Percentiles rank a stretch among this genome's conserved stretches.
Conservation (phyloP, 805 yeast species). For the Wickerhamomyces bisporus region DNA sequence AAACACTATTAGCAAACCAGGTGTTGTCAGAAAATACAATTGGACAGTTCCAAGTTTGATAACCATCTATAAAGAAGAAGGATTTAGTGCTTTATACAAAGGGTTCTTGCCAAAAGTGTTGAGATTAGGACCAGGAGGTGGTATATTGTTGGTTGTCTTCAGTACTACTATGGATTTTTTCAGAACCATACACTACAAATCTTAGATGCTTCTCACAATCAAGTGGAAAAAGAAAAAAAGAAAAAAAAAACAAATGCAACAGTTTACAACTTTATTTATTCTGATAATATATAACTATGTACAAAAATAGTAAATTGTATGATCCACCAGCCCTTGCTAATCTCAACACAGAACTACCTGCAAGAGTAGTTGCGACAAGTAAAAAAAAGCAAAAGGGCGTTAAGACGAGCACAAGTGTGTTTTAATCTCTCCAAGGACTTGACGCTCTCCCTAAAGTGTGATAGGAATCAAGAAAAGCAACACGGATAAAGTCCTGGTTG, state of each 20-base stretch:
- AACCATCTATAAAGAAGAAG: conserved; percentile 83
- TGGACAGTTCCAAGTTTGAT: conserved; percentile 85
- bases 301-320: conserved; percentile 34
- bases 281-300: conserved; percentile 1
- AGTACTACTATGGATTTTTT: conserved; percentile 93
- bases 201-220: too few relatives aligned
- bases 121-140: conserved; percentile 99
- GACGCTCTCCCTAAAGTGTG: conserved; percentile 49
- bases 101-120: conserved; percentile 96
- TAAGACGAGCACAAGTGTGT: conserved; percentile 50
- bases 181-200: conserved; percentile 37
- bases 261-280: neutral
- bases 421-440: conserved; percentile 64
- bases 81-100: conserved; percentile 84
- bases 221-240: too few relatives aligned
- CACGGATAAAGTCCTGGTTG: conserved; percentile 73
- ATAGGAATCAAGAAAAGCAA: conserved; percentile 42
- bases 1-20: conserved; percentile 57
- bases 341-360: conserved; percentile 32
- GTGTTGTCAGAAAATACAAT: conserved; percentile 79
- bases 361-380: conserved; percentile 30
- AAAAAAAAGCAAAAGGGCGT: conserved; percentile 48
- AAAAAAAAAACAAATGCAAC: too few relatives aligned
- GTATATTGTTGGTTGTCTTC: conserved; percentile 94
- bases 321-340: conserved; percentile 66